Base-by-base conservation (phyloP, 1,284 basidiomycete genomes). In the Prillingera fragicola region DNA sequence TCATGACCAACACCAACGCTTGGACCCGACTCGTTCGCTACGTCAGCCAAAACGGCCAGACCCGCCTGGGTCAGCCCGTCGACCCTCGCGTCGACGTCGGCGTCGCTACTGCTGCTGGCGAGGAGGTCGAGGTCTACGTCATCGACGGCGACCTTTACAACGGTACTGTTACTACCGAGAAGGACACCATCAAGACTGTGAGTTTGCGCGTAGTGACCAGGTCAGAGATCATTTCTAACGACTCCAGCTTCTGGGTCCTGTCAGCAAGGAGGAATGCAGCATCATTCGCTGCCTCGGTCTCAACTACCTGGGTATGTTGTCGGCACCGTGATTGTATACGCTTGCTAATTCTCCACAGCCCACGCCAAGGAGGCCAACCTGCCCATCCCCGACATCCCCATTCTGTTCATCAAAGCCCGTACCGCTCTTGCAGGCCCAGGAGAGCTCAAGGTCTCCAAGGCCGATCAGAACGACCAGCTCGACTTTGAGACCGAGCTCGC, bases 401-500 rank as follows among this genome's bases (percentile, higher is more conserved):
- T 62, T n/a, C 46, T 60, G 17, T 74, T 73, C 56, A 71, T 64
- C 54, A 73, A 74, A 48, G 73, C 74, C 1, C 74, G 66, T 52
- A 75, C 73, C 0, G 63, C 74, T 2, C 59, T 75, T 27, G 71
- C 64, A 33, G 67, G 67, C 1, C 74, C 73, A 1, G 69, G 60
- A 25, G 71, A 63, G 28, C 62, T 67, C 14, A 67, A 70, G 23
- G 71, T 72, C 10, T 54, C 73, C 3, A 73, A 69, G 13, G 63
- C 61, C 5, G 71, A 70, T 13, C 74, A 73, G 49, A 73, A 75
- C 53, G 74, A 67, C 15, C 72, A 73, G 50, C 67, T 68, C 24
- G 74, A 75, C 50, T 74, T 72, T 41, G 74, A 75, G 53, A 72
- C 73, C 9, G 74, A 75, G 48, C 62, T 75, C 32, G 74, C 74